Base-by-base conservation (phyloP, 2,329 filamentous ascomycete species). In the Cladosporium austrohemisphaericum region DNA sequence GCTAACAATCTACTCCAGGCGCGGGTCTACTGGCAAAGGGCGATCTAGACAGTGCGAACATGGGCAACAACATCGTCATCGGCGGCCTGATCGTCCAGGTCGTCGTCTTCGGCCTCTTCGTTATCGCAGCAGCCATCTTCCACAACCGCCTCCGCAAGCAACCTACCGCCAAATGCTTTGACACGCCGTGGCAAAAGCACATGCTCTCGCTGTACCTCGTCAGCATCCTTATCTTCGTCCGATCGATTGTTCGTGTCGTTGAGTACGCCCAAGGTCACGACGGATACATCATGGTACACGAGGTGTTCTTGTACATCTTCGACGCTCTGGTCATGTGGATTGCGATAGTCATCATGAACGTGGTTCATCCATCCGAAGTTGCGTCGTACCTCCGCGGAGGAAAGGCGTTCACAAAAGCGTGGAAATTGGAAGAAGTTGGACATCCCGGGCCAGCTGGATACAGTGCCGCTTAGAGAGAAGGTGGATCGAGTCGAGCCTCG, bases 51-150 rank as follows among this genome's bases (percentile, higher is more conserved):
- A 61, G 65, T 32, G 52, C 61, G 3, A 56, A 68, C 16, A 67
- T 63, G 4, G 70, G 71, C 45, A 63, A 72, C 26, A 65, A 67
- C 49, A 65, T 78, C 47, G 68, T 79, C 33, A 60, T 79, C 16
- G 69, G 58, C 6, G 76, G 76, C 1, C 65, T 80, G 4, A 64
- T 72, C 13, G 60, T 79, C 31, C 76, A 80, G 53, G 65, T 79
- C 50, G 41, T 68, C 48, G 74, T 76, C 56, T 79, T 79, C 59
- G 63, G 69, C 10, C 68, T 76, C 49, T 79, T 79, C 65, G 68
- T 73, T 52, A 16, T 65, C 23, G 51, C 58, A 13, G 60, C 57
- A 4, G 51, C 52, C 1, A 37, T 66, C 44, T 68, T 65, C 54
- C 57, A 67, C 44, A 33, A 53, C 2, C 55, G 64, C 11, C 52